Evolutionary conservation across 345 rosid genomes (phyloP).

Genomic region (Pugionium dolabratum): DNA sequence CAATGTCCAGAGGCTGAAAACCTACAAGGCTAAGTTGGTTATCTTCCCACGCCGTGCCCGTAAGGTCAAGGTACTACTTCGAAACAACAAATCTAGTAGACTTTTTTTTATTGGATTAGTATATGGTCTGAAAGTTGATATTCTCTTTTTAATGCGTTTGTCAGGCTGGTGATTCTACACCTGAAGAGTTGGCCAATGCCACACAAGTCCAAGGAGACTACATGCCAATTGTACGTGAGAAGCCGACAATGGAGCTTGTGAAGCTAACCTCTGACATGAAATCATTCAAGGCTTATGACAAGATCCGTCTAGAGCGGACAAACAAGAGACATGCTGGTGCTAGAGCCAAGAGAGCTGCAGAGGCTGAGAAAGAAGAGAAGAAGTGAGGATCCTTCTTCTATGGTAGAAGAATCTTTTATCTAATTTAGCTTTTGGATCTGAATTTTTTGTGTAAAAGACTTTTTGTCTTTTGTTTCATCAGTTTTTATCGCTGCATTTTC

Average conservation of each 20-base stretch:
- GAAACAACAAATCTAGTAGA: background rate
- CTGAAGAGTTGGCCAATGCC: constrained; percentile 78
- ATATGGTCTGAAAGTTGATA: background rate
- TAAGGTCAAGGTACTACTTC: constrained; percentile 56
- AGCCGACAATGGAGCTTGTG: constrained; percentile 73
- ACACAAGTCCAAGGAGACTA: constrained; percentile 73
- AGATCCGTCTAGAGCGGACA: constrained; percentile 62
- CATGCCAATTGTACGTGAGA: constrained; percentile 69
- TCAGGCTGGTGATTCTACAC: constrained; percentile 88
- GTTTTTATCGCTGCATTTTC: no score
- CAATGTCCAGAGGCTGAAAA: constrained; percentile 83
- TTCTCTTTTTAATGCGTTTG: background rate
- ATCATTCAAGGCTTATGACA: constrained; percentile 73
- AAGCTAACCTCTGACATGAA: constrained; percentile 77
- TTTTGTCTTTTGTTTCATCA: no score
- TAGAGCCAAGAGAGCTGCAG: constrained; percentile 83
- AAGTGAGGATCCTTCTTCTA: constrained; percentile 50
- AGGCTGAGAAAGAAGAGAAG: constrained; percentile 93
- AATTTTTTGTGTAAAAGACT: constrained; percentile 33
- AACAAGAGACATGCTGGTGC: constrained; percentile 66
- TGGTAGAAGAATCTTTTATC: constrained; percentile 18
- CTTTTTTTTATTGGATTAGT: background rate
- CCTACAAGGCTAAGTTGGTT: constrained; percentile 82
- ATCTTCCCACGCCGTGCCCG: constrained; percentile 81
- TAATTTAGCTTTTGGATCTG: constrained; percentile 8